Conservation (phyloP, 2,329 filamentous ascomycete species). For the Cordyceps javanica region DNA sequence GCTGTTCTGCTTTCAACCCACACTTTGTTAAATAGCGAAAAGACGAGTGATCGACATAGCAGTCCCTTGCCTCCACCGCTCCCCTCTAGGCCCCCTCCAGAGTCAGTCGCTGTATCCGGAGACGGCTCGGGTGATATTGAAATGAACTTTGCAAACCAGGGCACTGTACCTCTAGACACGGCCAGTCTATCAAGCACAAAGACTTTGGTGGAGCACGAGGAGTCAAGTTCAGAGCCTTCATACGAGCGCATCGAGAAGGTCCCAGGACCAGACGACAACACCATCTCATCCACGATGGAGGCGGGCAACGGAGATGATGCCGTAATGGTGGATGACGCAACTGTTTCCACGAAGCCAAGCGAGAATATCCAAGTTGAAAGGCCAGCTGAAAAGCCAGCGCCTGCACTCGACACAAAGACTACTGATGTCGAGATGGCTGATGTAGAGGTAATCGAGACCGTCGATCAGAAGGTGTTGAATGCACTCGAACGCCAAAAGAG, state of each 20-base stretch:
- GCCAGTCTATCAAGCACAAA: conserved; percentile 45
- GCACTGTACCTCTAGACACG: conserved; percentile 29
- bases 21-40: conserved; percentile 29
- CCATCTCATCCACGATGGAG: conserved; percentile 10
- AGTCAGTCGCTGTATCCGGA: conserved; percentile 24
- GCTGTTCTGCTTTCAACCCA: conserved; percentile 61
- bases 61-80: conserved; percentile 39
- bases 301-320: conserved; percentile 15
- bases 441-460: conserved; percentile 27
- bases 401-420: not conserved
- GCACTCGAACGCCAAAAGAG: conserved; percentile 41
- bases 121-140: conserved; percentile 25
- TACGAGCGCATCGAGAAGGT: conserved; percentile 28
- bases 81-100: conserved; percentile 41
- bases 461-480: conserved; percentile 41
- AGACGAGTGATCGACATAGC: conserved; percentile 19
- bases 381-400: not conserved
- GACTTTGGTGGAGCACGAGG: conserved; percentile 42
- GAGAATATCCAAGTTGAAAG: not conserved
- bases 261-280: conserved; percentile 17
- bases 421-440: conserved; percentile 26
- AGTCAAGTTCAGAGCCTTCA: conserved; percentile 30
- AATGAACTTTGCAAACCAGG: conserved; percentile 27
- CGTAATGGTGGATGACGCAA: conserved; percentile 18
- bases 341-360: not conserved